phyloP scores from a whole-genome alignment of 2,329 filamentous ascomycete species.

The Teratosphaeria gauchensis region DNA sequence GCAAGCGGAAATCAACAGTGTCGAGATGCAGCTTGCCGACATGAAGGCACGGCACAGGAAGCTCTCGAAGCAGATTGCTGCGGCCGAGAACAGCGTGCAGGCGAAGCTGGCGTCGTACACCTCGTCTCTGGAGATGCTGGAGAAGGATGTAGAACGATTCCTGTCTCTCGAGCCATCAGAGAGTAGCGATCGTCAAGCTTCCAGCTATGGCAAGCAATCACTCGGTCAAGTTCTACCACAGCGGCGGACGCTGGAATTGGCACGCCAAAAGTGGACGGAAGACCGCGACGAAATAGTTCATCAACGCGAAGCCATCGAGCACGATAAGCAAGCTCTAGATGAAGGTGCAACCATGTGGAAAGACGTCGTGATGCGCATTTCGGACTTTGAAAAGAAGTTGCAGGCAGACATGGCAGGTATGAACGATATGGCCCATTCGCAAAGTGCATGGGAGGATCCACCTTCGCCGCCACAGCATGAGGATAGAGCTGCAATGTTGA shows the following conservation, averaged over 20 bases:
- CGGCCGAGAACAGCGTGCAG: conserved; percentile 56
- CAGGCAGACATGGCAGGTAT: conserved; percentile 42
- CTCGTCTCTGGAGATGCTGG: conserved; percentile 56
- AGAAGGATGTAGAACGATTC: conserved; percentile 51
- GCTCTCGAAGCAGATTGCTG: conserved; percentile 51
- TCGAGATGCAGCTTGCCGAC: conserved; percentile 54
- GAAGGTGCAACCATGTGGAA: conserved; percentile 60
- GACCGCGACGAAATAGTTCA: conserved; percentile 50
- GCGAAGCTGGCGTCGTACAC: conserved; percentile 64
- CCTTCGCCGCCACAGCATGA: conserved; percentile 1
- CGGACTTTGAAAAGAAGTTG: conserved; percentile 56
- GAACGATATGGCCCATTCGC: conserved; percentile 8
- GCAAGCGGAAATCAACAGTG: conserved; percentile 53
- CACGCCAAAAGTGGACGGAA: conserved; percentile 58
- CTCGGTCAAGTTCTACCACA: conserved; percentile 48
- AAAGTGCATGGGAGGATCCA: conserved; percentile 21
- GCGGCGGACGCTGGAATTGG: conserved; percentile 60
- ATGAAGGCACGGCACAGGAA: conserved; percentile 53
- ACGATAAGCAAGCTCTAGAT: conserved; percentile 55
- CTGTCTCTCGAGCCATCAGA: conserved; percentile 27
- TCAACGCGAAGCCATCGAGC: conserved; percentile 47
- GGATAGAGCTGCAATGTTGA: conserved; percentile 16
- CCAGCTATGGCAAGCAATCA: conserved; percentile 11
- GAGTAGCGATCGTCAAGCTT: conserved; percentile 1
- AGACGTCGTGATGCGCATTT: conserved; percentile 49